Conservation (phyloP, 2,329 filamentous ascomycete genomes). For the Ophidiomyces ophidiicola region DNA sequence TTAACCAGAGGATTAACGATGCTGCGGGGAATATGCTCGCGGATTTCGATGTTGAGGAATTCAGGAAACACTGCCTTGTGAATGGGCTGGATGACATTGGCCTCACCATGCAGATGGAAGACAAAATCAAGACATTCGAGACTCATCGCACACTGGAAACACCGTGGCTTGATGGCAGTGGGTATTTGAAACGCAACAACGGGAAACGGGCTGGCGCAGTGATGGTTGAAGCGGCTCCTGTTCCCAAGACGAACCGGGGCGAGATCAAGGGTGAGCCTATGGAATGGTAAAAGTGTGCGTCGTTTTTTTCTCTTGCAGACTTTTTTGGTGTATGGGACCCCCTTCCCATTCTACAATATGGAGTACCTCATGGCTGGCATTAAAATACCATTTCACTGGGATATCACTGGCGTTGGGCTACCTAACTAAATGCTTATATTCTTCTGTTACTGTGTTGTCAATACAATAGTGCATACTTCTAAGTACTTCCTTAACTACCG, state of each 20-base stretch:
- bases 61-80: constrained; percentile 84
- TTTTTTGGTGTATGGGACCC: neutral
- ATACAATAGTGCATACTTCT: no score
- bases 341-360: no score
- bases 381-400: no score
- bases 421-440: no score
- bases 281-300: constrained; percentile 55
- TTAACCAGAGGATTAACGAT: constrained; percentile 70
- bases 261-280: constrained; percentile 73
- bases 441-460: no score
- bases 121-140: constrained; percentile 80
- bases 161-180: constrained; percentile 82
- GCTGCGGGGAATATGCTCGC: constrained; percentile 61
- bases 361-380: no score
- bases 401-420: no score
- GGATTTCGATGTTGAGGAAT: constrained; percentile 77
- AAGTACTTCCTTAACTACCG: no score
- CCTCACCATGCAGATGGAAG: constrained; percentile 80
- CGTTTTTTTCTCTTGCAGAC: neutral
- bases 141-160: constrained; percentile 60
- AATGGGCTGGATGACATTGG: constrained; percentile 95
- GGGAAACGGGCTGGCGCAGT: constrained; percentile 39
- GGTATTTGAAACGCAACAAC: constrained; percentile 51
- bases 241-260: constrained; percentile 81
- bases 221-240: constrained; percentile 53